These are phyloP conservation scores for Curvularia hawaiiensis DNA, from an alignment of 2,329 filamentous ascomycete genomes.

Conservation along the genomic window DNA sequence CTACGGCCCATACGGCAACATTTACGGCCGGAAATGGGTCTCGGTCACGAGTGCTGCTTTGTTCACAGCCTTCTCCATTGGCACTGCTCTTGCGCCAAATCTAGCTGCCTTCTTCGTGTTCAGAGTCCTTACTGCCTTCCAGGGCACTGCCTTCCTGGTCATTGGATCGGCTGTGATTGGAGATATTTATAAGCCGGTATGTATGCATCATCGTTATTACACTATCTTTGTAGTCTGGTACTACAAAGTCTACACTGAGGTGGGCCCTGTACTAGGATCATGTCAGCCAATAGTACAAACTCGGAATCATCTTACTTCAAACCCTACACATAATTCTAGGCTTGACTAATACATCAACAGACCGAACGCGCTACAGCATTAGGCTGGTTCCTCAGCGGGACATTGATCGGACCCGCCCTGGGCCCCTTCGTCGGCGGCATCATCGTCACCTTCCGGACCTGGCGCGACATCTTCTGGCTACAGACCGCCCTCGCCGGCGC, in stretches of 20 bases:
- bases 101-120: slow-evolving; percentile 75
- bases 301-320: slow-evolving; percentile 7
- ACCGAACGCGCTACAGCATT: slow-evolving; percentile 74
- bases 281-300: neutral
- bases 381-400: slow-evolving; percentile 74
- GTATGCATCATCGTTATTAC: neutral
- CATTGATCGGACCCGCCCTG: slow-evolving; percentile 67
- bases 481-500: slow-evolving; percentile 70
- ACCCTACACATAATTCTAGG: slow-evolving; percentile 2
- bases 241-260: neutral
- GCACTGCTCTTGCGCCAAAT: slow-evolving; percentile 73
- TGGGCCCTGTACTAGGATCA: neutral
- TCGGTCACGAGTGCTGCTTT: slow-evolving; percentile 65
- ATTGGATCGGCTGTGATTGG: slow-evolving; percentile 73
- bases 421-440: slow-evolving; percentile 74
- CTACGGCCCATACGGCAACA: slow-evolving; percentile 70
- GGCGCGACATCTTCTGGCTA: slow-evolving; percentile 79
- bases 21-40: slow-evolving; percentile 58
- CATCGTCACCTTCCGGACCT: slow-evolving; percentile 74
- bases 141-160: slow-evolving; percentile 75
- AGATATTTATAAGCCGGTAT: slow-evolving; percentile 54
- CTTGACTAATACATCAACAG: slow-evolving; percentile 54
- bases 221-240: neutral
- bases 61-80: slow-evolving; percentile 73
- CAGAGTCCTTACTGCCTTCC: slow-evolving; percentile 73